Conservation (phyloP, 768 basidiomycete species). For the Lactarius vividus region DNA sequence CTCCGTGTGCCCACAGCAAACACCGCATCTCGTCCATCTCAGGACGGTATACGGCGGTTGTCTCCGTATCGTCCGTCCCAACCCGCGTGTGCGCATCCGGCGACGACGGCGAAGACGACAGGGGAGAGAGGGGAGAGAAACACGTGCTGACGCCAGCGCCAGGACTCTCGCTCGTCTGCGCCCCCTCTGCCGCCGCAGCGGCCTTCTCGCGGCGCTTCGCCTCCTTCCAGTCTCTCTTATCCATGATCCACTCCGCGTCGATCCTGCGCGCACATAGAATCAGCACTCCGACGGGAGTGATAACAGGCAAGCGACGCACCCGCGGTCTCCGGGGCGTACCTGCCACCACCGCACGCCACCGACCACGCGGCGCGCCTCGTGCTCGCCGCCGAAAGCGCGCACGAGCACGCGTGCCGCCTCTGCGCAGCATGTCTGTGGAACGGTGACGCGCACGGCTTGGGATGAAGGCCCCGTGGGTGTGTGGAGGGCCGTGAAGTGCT, state of each 20-base stretch:
- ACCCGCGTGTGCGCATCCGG: constrained; percentile 27
- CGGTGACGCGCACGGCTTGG: constrained; percentile 61
- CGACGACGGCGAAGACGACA: not conserved
- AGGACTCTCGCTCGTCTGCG: not conserved
- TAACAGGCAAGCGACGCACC: constrained; percentile 46
- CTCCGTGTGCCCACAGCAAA: constrained; percentile 79
- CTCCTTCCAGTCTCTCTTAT: constrained; percentile 78
- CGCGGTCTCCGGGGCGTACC: constrained; percentile 68
- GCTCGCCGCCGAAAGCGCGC: constrained; percentile 77
- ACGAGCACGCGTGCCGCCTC: constrained; percentile 71
- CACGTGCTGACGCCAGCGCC: not conserved
- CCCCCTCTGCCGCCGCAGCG: constrained; percentile 35
- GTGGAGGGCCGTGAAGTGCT: constrained; percentile 72
- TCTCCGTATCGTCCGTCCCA: constrained; percentile 29
- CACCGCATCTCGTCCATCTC: constrained; percentile 85
- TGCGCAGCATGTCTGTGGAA: constrained; percentile 74
- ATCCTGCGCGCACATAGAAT: constrained; percentile 45
- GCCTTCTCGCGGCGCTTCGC: constrained; percentile 53
- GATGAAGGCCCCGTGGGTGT: constrained; percentile 86
- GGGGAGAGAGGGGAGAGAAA: not conserved
- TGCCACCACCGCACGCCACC: constrained; percentile 99
- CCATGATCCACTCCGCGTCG: constrained; percentile 84
- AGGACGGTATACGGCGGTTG: constrained; percentile 44
- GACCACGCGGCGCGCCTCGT: constrained; percentile 60
- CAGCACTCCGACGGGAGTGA: not conserved